These are phyloP conservation scores for Phanerochaete carnosa DNA, from an alignment of 768 basidiomycete genomes.

Conservation along the genomic window DNA sequence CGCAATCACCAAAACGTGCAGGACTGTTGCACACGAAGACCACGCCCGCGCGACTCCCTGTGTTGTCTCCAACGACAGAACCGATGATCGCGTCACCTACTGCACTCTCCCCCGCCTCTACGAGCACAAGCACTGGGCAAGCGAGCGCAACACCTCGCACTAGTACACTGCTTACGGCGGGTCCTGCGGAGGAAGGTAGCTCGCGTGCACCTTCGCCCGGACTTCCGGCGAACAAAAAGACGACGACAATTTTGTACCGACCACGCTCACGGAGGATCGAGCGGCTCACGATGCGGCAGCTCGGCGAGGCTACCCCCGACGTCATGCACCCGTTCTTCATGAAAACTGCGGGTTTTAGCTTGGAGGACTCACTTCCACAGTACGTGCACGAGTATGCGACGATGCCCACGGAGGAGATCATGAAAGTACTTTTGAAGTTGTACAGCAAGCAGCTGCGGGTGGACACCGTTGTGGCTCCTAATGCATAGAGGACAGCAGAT, in stretches of 20 bases:
- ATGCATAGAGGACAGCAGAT: not conserved
- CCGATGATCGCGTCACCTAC: slow-evolving; percentile 4
- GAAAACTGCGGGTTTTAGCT: slow-evolving; percentile 79
- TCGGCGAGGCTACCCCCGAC: slow-evolving; percentile 87
- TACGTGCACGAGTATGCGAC: slow-evolving; percentile 87
- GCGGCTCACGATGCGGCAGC: slow-evolving; percentile 78
- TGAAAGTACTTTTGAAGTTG: slow-evolving; percentile 71
- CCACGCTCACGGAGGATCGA: slow-evolving; percentile 66
- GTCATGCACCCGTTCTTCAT: slow-evolving; percentile 87
- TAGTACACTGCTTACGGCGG: not conserved
- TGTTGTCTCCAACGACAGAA: slow-evolving; percentile 16
- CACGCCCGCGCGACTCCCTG: not conserved
- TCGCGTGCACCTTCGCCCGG: slow-evolving; percentile 1
- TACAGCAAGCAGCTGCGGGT: slow-evolving; percentile 69
- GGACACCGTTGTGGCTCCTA: not conserved
- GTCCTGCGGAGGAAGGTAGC: not conserved
- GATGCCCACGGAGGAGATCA: slow-evolving; percentile 78
- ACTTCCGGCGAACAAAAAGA: slow-evolving; percentile 15
- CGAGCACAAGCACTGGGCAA: not conserved
- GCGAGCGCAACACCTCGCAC: not conserved
- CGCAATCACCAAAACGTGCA: not conserved
- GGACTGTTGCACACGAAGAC: not conserved
- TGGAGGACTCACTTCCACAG: slow-evolving; percentile 82
- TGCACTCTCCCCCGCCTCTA: not conserved
- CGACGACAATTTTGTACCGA: slow-evolving; percentile 43